phyloP scores from a whole-genome alignment of 176 grass and related monocot species.

The Metroxylon sagu region DNA sequence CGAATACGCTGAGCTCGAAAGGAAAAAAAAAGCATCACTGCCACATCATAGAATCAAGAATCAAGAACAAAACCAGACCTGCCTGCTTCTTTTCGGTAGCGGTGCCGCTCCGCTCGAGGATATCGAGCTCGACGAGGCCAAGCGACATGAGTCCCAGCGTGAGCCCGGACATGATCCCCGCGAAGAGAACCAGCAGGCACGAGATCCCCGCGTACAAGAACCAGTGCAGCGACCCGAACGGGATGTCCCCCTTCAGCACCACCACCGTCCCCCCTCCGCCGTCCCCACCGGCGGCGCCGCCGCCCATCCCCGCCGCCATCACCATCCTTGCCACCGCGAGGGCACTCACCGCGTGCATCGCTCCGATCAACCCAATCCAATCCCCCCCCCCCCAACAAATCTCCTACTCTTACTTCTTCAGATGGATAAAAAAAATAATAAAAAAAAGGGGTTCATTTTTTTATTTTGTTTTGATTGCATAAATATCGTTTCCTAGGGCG shows the following conservation, averaged over 20 bases:
- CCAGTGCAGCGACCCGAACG: constrained; percentile 66
- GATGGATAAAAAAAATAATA: too few relatives aligned
- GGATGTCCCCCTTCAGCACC: constrained; percentile 53
- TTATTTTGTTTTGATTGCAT: too few relatives aligned
- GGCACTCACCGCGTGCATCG: constrained; percentile 21
- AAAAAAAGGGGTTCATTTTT: too few relatives aligned
- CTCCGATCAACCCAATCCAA: too few relatives aligned
- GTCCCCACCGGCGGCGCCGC: constrained; percentile 21
- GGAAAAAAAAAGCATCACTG: too few relatives aligned
- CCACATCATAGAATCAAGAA: too few relatives aligned
- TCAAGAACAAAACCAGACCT: constrained; percentile 22
- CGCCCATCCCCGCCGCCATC: constrained; percentile 20
- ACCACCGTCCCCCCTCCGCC: constrained; percentile 12
- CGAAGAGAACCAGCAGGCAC: constrained; percentile 86
- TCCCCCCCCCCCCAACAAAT: too few relatives aligned
- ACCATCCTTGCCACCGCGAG: constrained; percentile 43
- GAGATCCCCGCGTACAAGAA: constrained; percentile 68
- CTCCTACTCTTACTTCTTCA: too few relatives aligned
- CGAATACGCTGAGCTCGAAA: too few relatives aligned
- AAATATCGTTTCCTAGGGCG: too few relatives aligned
- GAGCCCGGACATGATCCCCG: constrained; percentile 98
- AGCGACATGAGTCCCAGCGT: constrained; percentile 98
- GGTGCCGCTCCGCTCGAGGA: constrained; percentile 91
- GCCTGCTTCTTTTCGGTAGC: constrained; percentile 83
- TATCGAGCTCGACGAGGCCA: constrained; percentile 96